These are phyloP conservation scores for Fagopyrum tataricum DNA, from an alignment of 148 eudicot species.

Conservation along the genomic window DNA sequence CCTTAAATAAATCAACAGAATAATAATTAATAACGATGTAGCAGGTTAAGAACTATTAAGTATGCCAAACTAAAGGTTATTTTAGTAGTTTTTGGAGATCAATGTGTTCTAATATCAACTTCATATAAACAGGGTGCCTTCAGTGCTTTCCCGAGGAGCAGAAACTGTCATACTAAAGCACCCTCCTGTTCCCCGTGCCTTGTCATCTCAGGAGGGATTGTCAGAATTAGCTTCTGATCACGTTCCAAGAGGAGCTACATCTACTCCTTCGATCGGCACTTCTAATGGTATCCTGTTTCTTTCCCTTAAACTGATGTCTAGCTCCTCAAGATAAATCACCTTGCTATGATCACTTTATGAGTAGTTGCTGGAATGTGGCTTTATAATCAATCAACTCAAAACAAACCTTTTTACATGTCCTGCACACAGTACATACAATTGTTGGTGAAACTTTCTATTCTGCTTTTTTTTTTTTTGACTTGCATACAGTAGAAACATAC, in stretches of 20 bases:
- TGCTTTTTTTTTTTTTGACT: not conserved
- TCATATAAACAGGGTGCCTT: constrained; percentile 34
- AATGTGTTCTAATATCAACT: not conserved
- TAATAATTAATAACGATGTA: not conserved
- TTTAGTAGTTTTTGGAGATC: not conserved
- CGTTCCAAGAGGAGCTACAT: constrained; percentile 36
- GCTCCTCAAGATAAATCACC: not conserved
- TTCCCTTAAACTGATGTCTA: constrained; percentile 5
- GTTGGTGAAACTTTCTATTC: not conserved
- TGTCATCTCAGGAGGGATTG: constrained; percentile 58
- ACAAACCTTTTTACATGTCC: not conserved
- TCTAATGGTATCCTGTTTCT: constrained; percentile 45
- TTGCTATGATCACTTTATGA: not conserved
- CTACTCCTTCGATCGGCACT: constrained; percentile 26
- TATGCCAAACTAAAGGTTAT: not conserved
- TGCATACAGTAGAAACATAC: not conserved
- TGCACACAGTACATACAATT: not conserved
- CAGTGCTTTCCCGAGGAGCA: constrained; percentile 43
- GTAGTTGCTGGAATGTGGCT: not conserved
- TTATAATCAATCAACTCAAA: not conserved
- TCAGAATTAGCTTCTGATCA: constrained; percentile 48
- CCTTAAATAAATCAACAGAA: not conserved
- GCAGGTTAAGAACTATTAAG: not conserved
- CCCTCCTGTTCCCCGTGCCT: constrained; percentile 47
- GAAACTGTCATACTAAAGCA: constrained; percentile 70